Base-by-base conservation (phyloP, 148 eudicot species). In the Rhododendron mucronatum region DNA sequence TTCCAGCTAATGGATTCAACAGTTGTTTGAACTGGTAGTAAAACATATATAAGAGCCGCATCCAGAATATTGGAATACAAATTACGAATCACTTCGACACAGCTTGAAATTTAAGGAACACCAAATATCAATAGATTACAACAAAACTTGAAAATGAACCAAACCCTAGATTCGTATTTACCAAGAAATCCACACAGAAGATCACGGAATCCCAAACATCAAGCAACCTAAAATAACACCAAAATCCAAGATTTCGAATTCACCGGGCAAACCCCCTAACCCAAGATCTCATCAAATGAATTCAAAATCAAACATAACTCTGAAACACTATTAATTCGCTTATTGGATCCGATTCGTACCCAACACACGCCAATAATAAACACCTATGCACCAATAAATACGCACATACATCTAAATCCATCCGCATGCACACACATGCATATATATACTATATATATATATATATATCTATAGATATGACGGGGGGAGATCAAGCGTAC, bases 201-300 rank as follows among this genome's bases (percentile, higher is more conserved):
- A 39, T 44, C 81, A 39, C 51, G 28, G 14, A 44, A 78, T 44
- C 53, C 26, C 48, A 39, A 78, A 39, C 28, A 41, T n/a, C 33
- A 79, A 80, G 44, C 41, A 33, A 71, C 13, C 55, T 37, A 75
- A 11, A 39, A 80, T 11, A 37, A 74, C 15, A 63, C 39, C 50
- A 77, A 2, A 65, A 78, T 53, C 71, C 79, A 21, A 15, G 45
- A 51, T 74, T n/a, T 65, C 73, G 78, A 37, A 85, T 67, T 67
- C 74, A 30, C 51, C 63, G 18, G 55, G 53, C 13, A 10, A 65
- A 44, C n/a, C 16, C 55, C 84, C 37, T 26, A 71, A 61, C 57
- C 75, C 85, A 47, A 41, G 84, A 79, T 80, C 89, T 26, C 65
- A 45, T 74, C 81, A 28, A 39, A 78, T 55, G 18, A 57, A 57